These are phyloP conservation scores for Neoboletus magnificus DNA, from an alignment of 768 basidiomycete genomes.

Conservation along the genomic window DNA sequence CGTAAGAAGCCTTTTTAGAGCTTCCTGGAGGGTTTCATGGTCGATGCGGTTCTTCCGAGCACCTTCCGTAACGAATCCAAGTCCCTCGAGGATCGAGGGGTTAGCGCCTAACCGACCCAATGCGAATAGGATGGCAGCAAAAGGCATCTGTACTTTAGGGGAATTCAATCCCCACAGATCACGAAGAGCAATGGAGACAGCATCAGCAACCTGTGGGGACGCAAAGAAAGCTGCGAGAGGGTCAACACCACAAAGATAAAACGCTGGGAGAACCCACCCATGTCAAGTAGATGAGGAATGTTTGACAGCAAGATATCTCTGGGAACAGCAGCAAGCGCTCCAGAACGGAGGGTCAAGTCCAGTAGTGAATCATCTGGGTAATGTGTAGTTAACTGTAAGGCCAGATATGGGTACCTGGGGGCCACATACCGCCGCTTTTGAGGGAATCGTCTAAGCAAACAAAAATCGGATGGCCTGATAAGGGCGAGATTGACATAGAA, in stretches of 20 bases:
- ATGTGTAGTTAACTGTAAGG: not conserved
- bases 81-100: conserved; percentile 30
- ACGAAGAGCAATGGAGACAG: conserved; percentile 34
- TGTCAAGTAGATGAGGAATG: conserved; percentile 39
- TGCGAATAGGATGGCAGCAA: conserved; percentile 34
- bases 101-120: conserved; percentile 48
- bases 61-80: conserved; percentile 29
- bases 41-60: conserved; percentile 13
- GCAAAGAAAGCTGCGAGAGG: conserved; percentile 16
- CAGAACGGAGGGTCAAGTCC: conserved; percentile 39
- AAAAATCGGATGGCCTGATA: conserved; percentile 27
- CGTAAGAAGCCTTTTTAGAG: conserved; percentile 41
- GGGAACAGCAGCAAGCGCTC: conserved; percentile 37
- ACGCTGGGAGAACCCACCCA: conserved; percentile 33
- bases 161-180: conserved; percentile 30
- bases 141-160: conserved; percentile 28
- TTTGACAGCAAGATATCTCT: conserved; percentile 28
- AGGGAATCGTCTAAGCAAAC: conserved; percentile 32
- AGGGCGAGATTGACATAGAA: not conserved
- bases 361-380: conserved; percentile 40
- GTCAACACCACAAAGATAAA: conserved; percentile 1
- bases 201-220: conserved; percentile 28
- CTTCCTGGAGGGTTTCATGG: conserved; percentile 24
- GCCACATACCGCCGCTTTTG: conserved; percentile 34
- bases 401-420: not conserved